Conservation (phyloP, 805 yeast species). For the Yamadazyma insecticola region DNA sequence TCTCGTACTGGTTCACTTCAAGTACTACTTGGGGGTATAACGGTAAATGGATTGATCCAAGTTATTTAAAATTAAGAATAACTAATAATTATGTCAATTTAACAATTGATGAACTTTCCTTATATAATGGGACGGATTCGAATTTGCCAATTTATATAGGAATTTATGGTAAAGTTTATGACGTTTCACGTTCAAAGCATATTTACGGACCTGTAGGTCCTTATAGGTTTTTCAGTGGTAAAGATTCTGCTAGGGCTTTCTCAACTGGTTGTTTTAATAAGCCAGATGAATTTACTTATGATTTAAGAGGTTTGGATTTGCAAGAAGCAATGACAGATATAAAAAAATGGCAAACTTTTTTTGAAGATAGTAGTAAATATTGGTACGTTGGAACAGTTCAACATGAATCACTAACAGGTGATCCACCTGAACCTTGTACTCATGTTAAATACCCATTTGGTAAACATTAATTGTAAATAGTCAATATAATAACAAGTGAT, state of each 20-base stretch:
- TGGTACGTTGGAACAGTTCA: slow-evolving; percentile 60
- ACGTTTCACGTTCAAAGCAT: slow-evolving; percentile 47
- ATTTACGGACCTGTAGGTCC: slow-evolving; percentile 53
- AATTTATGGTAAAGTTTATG: slow-evolving; percentile 58
- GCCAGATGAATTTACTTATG: slow-evolving; percentile 56
- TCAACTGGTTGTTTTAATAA: slow-evolving; percentile 64
- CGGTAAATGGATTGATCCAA: slow-evolving; percentile 44
- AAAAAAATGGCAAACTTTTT: slow-evolving; percentile 50
- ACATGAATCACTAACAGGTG: slow-evolving; percentile 42
- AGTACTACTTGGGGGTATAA: slow-evolving; percentile 58
- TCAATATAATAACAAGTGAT: no score
- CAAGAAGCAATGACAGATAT: slow-evolving; percentile 38
- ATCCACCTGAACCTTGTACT: slow-evolving; percentile 49
- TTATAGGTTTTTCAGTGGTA: slow-evolving; percentile 56
- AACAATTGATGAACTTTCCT: slow-evolving; percentile 42
- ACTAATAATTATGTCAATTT: slow-evolving; percentile 20
- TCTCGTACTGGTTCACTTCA: slow-evolving; percentile 58
- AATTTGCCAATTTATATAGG: slow-evolving; percentile 53
- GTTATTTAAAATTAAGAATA: slow-evolving; percentile 31
- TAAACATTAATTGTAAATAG: no score
- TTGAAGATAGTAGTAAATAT: slow-evolving; percentile 40
- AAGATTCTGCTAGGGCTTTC: slow-evolving; percentile 64
- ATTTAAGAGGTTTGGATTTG: slow-evolving; percentile 55
- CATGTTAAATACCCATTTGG: slow-evolving; percentile 22
- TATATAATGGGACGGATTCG: slow-evolving; percentile 48